These are phyloP conservation scores for Phytophthora cactorum DNA, from an alignment of 352 stramenopile species.

Conservation along the genomic window DNA sequence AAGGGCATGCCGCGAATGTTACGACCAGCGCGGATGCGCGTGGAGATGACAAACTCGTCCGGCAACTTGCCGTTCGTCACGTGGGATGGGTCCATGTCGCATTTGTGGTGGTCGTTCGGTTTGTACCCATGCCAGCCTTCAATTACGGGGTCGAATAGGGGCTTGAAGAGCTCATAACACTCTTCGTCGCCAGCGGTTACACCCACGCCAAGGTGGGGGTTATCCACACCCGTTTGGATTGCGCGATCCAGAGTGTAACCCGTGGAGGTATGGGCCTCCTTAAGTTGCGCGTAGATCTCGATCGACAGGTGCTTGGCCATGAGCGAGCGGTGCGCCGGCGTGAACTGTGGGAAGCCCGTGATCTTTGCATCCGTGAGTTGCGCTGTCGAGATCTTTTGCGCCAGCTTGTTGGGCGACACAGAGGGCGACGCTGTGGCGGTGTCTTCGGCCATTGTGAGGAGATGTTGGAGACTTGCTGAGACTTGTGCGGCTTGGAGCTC, in stretches of 20 bases:
- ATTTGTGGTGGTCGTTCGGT: conserved; percentile 63
- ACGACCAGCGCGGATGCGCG: conserved; percentile 85
- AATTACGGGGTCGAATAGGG: conserved; percentile 82
- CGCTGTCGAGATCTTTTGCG: conserved; percentile 83
- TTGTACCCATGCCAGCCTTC: conserved; percentile 84
- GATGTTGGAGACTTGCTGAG: background rate
- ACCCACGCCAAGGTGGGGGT: conserved; percentile 74
- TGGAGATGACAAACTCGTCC: conserved; percentile 90
- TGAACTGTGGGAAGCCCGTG: conserved; percentile 76
- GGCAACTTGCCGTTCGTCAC: conserved; percentile 57
- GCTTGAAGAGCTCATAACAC: conserved; percentile 82
- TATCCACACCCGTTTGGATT: conserved; percentile 78
- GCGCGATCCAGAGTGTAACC: conserved; percentile 87
- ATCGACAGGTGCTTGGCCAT: conserved; percentile 82
- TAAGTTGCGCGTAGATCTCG: conserved; percentile 77
- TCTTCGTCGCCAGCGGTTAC: conserved; percentile 85
- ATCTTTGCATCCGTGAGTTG: conserved; percentile 73
- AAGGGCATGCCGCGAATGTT: conserved; percentile 86
- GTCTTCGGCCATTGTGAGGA: conserved; percentile 42
- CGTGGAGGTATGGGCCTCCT: conserved; percentile 62
- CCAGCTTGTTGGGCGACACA: conserved; percentile 75
- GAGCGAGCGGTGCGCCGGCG: conserved; percentile 74
- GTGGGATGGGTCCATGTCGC: conserved; percentile 78
- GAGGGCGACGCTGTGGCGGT: conserved; percentile 15
- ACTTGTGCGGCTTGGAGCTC: conserved; percentile 16